Evolutionary conservation across 768 basidiomycete genomes (phyloP), one percentile per base, ranked within the genome.

Genomic region (Ramaria rubella): DNA sequence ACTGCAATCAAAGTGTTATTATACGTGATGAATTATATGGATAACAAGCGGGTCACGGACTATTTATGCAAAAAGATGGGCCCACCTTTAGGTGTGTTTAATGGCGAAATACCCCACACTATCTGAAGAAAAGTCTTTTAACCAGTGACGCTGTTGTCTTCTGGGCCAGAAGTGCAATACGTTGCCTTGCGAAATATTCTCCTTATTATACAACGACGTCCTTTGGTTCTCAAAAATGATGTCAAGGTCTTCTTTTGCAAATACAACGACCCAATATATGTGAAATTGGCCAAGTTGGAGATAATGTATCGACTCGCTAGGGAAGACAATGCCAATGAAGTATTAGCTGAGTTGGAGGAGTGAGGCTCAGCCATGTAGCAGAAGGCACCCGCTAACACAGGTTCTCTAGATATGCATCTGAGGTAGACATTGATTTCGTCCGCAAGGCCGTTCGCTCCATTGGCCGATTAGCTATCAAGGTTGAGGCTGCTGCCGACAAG

Each of bases 181-280:
- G 94, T 99, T 54, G 91, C 93, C 2, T 75, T 99, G 29, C 85
- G 96, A 52, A 99, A 99, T 66, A 98, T 99, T 67, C 78, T 97
- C 49, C 80, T 99, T 48, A 96, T 99, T 68, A 94, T 99, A 60
- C 96, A 98, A 73, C 82, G 95, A 48, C 81, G 96, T 29, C 94
- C 96, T 3, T 71, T 84, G 12, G 91, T 99, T 30, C 75, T 99
- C 40, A 90, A 90, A 72, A 96, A 96, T 71, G 96, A 98, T 67
- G 95, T 99, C 66, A 93, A 93, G 64, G 94, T 97, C 14, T 98
- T 99, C 74, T 99, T 99, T 73, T 97, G 94, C 87, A 98, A 99
- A 72, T 99, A 98, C 71, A 98, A 98, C 68, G 96, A 98, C 65
- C 96, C 96, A 2, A 96, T 98, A 62, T 99, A 98, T 68, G 92